These are phyloP conservation scores for Postia placenta DNA, from an alignment of 768 basidiomycete species.

Conservation along the genomic window DNA sequence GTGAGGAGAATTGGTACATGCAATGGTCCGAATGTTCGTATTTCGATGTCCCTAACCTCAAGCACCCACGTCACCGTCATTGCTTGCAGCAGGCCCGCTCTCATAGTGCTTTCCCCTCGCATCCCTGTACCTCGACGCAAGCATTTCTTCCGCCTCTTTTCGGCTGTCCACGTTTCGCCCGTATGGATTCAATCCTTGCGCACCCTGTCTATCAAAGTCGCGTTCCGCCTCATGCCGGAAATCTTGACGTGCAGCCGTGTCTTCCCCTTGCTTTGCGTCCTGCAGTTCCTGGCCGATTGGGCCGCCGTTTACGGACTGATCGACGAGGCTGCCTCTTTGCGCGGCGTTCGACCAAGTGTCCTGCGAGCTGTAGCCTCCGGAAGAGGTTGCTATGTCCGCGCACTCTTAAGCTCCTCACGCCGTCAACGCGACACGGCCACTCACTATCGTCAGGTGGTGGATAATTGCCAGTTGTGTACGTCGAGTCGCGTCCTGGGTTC, in stretches of 20 bases:
- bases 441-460: conserved; percentile 19
- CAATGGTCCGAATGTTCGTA: no score
- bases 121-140: conserved; percentile 16
- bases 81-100: conserved; percentile 13
- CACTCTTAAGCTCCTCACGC: not conserved
- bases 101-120: conserved; percentile 16
- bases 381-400: conserved; percentile 17
- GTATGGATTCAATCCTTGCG: conserved; percentile 18
- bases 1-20: no score
- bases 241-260: conserved; percentile 15
- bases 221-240: conserved; percentile 18
- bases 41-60: no score
- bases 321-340: conserved; percentile 18
- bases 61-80: conserved; percentile 12
- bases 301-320: conserved; percentile 20
- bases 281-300: conserved; percentile 16
- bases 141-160: conserved; percentile 14
- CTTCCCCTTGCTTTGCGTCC: conserved; percentile 23
- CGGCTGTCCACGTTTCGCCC: conserved; percentile 15
- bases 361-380: conserved; percentile 23
- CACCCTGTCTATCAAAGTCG: conserved; percentile 13
- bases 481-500: not conserved
- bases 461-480: conserved; percentile 20
- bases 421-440: conserved; percentile 4
- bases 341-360: conserved; percentile 10